Evolutionary conservation across 768 basidiomycete genomes (phyloP).

Genomic region (Naematelia encephala): DNA sequence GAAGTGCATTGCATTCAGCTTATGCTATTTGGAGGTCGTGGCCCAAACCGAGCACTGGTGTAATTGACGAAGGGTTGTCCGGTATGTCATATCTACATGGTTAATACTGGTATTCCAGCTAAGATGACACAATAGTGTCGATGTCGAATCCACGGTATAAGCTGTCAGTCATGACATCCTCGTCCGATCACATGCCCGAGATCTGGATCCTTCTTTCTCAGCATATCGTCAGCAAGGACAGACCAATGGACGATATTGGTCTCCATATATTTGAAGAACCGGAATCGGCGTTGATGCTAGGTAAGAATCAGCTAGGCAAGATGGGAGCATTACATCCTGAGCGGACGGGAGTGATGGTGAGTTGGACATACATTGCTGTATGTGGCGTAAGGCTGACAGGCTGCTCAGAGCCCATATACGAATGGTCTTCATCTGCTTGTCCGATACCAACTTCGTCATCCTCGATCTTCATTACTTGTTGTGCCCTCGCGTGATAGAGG

Average conservation of each 20-base stretch:
- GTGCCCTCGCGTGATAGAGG: conserved; percentile 40
- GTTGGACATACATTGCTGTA: conserved; percentile 3
- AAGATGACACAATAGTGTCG: not conserved
- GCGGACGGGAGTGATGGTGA: not conserved
- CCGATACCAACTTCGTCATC: conserved; percentile 7
- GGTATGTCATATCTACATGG: no score
- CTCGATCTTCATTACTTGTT: conserved; percentile 15
- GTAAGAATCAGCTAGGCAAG: not conserved
- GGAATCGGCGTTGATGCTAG: not conserved
- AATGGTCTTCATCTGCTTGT: conserved; percentile 57
- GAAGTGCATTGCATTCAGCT: conserved; percentile 5
- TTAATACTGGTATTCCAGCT: not conserved
- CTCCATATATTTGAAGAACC: conserved; percentile 54
- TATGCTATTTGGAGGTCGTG: conserved; percentile 22
- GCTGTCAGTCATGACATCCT: not conserved
- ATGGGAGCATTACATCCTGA: conserved; percentile 1
- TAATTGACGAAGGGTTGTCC: conserved; percentile 1
- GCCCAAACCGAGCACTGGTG: conserved; percentile 21
- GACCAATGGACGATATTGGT: conserved; percentile 66
- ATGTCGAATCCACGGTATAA: conserved; percentile 11
- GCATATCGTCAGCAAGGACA: conserved; percentile 64
- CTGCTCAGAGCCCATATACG: conserved; percentile 49
- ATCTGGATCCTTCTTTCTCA: conserved; percentile 80
- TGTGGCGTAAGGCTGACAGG: conserved; percentile 1
- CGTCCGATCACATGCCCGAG: conserved; percentile 49